Conservation (phyloP, 2,329 filamentous ascomycete genomes). For the Fusarium domesticum region DNA sequence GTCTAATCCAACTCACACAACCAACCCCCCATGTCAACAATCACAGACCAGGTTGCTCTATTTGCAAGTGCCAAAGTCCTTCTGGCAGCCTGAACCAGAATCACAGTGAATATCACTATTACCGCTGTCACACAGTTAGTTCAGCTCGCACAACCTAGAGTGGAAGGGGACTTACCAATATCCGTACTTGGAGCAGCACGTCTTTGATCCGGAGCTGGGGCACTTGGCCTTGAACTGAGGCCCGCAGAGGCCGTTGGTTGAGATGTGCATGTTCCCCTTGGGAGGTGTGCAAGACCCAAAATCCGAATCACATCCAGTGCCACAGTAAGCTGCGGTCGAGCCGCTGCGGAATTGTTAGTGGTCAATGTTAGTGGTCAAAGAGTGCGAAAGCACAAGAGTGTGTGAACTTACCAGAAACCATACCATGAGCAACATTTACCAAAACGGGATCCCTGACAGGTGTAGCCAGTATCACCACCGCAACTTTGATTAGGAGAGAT, state of each 20-base stretch:
- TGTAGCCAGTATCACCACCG: constrained; percentile 35
- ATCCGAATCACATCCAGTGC: constrained; percentile 37
- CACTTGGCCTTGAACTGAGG: constrained; percentile 32
- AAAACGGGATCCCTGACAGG: constrained; percentile 36
- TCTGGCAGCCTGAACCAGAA: constrained; percentile 36
- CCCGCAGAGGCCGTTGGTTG: constrained; percentile 39
- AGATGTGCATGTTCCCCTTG: constrained; percentile 24
- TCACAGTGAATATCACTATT: constrained; percentile 31
- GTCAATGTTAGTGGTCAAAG: constrained; percentile 10
- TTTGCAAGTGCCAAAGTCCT: constrained; percentile 25
- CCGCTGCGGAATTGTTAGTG: too few relatives aligned
- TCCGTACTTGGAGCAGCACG: constrained; percentile 37
- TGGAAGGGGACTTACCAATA: constrained; percentile 32
- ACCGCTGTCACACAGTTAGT: constrained; percentile 22
- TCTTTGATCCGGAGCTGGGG: constrained; percentile 31
- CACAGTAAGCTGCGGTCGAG: constrained; percentile 33
- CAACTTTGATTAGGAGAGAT: constrained; percentile 38
- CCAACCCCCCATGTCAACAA: too few relatives aligned
- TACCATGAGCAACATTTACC: constrained; percentile 42
- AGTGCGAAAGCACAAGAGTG: background rate
- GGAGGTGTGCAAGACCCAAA: constrained; percentile 35
- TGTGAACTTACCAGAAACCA: constrained; percentile 39
- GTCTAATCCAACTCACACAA: too few relatives aligned
- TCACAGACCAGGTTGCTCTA: too few relatives aligned
- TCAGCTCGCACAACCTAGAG: background rate